Conservation (phyloP, 2,329 filamentous ascomycete species). For the Paraphaeosphaeria sporulosa region DNA sequence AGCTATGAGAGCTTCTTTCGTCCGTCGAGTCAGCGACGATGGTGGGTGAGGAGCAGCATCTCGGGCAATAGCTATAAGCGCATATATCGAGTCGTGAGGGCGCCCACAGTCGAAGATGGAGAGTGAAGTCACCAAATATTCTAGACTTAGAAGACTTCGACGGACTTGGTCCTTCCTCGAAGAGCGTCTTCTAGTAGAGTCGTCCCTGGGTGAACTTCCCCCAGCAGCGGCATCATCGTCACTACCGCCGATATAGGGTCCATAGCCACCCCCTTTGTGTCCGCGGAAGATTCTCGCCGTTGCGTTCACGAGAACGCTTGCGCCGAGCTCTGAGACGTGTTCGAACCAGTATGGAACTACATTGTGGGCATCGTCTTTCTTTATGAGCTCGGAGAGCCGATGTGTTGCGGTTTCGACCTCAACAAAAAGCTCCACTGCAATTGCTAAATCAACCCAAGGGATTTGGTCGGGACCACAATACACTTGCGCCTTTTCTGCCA, state of each 20-base stretch:
- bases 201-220: neutral
- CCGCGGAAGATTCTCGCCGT: constrained; percentile 33
- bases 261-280: constrained; percentile 14
- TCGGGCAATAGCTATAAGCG: constrained; percentile 46
- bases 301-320: constrained; percentile 47
- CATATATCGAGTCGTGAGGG: constrained; percentile 46
- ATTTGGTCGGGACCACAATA: constrained; percentile 50
- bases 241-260: neutral
- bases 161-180: constrained; percentile 6
- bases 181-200: neutral
- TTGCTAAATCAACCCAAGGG: constrained; percentile 48
- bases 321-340: constrained; percentile 45
- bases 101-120: constrained; percentile 38
- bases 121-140: constrained; percentile 47
- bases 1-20: constrained; percentile 9
- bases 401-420: constrained; percentile 50
- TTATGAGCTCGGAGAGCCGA: constrained; percentile 48
- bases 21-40: constrained; percentile 3
- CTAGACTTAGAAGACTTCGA: constrained; percentile 37
- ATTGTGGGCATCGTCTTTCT: constrained; percentile 36
- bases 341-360: constrained; percentile 42
- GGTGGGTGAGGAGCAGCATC: constrained; percentile 33
- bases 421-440: constrained; percentile 50
- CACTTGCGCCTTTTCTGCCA: constrained; percentile 44
- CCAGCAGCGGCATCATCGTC: neutral